Conservation (phyloP, 23 red algal genomes). For the Gracilaria gracilis region DNA sequence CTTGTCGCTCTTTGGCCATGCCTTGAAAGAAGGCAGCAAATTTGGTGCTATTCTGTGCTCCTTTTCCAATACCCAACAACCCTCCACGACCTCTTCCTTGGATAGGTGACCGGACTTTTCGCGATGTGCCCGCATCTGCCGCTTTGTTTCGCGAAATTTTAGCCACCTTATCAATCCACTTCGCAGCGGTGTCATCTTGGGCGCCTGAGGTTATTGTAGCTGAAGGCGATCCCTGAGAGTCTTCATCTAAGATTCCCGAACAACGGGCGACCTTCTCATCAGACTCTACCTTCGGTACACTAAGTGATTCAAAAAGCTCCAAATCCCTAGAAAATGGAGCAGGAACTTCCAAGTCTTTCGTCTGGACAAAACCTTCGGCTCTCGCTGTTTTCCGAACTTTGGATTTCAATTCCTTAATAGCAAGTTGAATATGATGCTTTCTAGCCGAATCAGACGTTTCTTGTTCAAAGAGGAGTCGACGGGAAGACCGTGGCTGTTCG, state of each 20-base stretch:
- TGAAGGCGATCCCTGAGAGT: neutral
- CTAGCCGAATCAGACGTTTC: neutral
- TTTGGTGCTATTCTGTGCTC: neutral
- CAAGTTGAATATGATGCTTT: conserved; percentile 9
- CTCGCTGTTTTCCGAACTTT: neutral
- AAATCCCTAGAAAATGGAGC: neutral
- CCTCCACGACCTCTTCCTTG: conserved; percentile 9
- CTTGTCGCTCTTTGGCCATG: conserved; percentile 8
- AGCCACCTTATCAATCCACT: neutral
- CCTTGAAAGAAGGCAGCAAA: conserved; percentile 12
- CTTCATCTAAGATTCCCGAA: neutral
- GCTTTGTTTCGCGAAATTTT: neutral
- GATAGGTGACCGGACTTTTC: neutral
- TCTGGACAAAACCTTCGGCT: neutral
- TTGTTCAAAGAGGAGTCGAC: neutral
- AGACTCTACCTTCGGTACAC: neutral
- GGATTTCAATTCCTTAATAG: conserved; percentile 19
- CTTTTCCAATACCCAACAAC: conserved; percentile 8
- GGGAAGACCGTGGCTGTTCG: neutral
- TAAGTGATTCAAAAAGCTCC: neutral
- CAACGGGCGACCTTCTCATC: neutral
- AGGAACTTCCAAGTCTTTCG: neutral
- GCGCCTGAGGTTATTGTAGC: neutral
- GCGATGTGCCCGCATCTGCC: neutral
- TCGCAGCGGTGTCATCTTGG: neutral